phyloP scores from a whole-genome alignment of 2,329 filamentous ascomycete genomes.

The Aureobasidium sp. region DNA sequence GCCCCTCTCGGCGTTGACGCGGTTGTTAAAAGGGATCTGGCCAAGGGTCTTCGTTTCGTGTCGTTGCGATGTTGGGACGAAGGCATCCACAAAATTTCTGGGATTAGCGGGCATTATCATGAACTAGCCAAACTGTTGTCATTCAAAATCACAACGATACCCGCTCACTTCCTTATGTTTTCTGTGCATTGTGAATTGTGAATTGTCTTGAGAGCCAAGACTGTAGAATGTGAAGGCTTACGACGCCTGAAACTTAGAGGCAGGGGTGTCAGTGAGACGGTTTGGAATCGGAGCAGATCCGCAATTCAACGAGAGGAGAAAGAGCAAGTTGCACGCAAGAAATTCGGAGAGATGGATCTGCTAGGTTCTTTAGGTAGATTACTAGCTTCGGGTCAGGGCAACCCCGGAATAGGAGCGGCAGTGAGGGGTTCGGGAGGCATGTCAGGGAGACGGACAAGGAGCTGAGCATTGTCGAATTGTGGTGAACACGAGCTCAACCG shows the following conservation, averaged over 20 bases:
- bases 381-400: background rate
- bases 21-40: constrained; percentile 4
- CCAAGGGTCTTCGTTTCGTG: constrained; percentile 3
- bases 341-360: background rate
- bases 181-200: background rate
- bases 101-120: constrained; percentile 13
- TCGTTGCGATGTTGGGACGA: background rate
- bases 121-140: constrained; percentile 12
- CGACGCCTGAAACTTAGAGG: background rate
- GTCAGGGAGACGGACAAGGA: background rate
- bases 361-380: background rate
- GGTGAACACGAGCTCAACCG: constrained; percentile 9
- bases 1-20: background rate
- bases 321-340: background rate
- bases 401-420: background rate
- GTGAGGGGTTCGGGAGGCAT: background rate
- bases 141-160: constrained; percentile 13
- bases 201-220: background rate
- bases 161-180: constrained; percentile 8
- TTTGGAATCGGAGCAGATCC: background rate
- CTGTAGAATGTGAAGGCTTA: background rate
- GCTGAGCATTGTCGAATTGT: background rate
- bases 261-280: background rate
- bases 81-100: constrained; percentile 12
- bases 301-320: background rate